Base-by-base conservation (phyloP, 257 asterid species). In the Nyctanthes arbortristis region DNA sequence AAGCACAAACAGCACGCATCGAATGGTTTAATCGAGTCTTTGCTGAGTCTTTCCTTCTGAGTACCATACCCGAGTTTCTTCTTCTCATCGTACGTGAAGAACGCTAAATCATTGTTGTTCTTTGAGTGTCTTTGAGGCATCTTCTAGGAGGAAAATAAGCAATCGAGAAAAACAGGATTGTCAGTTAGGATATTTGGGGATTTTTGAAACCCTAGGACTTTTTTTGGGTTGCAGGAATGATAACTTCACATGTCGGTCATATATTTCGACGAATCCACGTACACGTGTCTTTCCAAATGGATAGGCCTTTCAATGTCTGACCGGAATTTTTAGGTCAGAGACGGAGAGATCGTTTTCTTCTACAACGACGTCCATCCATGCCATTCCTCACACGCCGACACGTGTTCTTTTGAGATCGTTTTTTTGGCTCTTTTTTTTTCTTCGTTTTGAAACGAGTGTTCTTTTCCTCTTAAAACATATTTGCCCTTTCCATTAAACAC, bases 81-180 rank as follows among this genome's bases (percentile, higher is more conserved):
- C 90, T 91, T 94, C 95, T 94, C 99, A 74, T 89, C 97, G 73
- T 94, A 91, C 8, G 99, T 94, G 80, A 94, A 94, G 84, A 82
- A 89, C 1, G 99, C 99, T 61, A 94, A 81, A 80, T 94, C 99
- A 68, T 94, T 94, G 78, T 94, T 94, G 85, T 94, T 94, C 89
- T 94, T 94, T 55, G 97, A 93, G 83, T 93, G 99, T 76, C 99
- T 82, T 81, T 93, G 97, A 73, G 99, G 97, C 97, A 93, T 93
- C 28, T 67, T 78, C 56, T 22, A 30, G 31, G n/a, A 52, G 59
- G 24, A 22, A 22, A 52, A 20, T 52, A 18, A 22, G 22, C 58
- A 52, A 52, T 52, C 30, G 13, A 52, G 30, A 52, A 2, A 9
- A 30, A 22, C 30, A 0, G 30, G 47, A 2, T 52, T 8, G n/a